Base-by-base conservation (phyloP, 1,284 basidiomycete genomes). In the Rhodotorula sp. region DNA sequence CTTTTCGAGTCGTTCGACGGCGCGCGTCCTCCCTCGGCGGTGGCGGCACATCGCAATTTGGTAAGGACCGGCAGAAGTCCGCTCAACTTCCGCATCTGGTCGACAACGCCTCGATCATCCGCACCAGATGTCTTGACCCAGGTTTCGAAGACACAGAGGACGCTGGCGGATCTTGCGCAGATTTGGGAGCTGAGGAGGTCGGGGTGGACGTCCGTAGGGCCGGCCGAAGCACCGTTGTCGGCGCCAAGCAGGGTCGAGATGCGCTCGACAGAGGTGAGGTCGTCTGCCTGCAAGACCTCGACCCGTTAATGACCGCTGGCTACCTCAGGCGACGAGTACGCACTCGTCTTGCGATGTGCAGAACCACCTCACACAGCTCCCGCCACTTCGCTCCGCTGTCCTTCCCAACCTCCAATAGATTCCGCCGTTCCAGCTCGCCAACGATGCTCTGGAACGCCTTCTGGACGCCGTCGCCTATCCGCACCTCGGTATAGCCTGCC, bases 341-440 rank as follows among this genome's bases (percentile, higher is more conserved):
- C 15, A 71, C 72, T 31, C 68, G 54, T 9, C 57, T 52, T 1
- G 73, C 73, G 34, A 74, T 72, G 44, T 70, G 64, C 40, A 69
- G 2, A 1, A 70, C 65, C 18, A 74, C 70, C 37, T 72, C 65
- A 24, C 70, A 68, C 31, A 70, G 18, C 28, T 67, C 64, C 11
- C 51, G 46, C 73, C 70, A 72, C 40, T 62, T 62, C 47, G 20
- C 46, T 16, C 62, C 66, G 4, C 50, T 58, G 16, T 24, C 6
- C 46, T n/a, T 58, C 22, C 30, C 53, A 15, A 48, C 30, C 5
- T 26, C 20, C 1, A 53, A 20, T 28, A 61, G 28, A 0, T 44
- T 50, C n/a, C 37, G 34, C 48, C 28, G 16, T 11, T 46, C 53
- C 20, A 68, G 59, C 59, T 13, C 48, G 7, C 18, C 15, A 7